Evolutionary conservation across 371 early-diverging fungal genomes (phyloP), one percentile per base, ranked within the genome.

Genomic region (Mucor lusitanicus): DNA sequence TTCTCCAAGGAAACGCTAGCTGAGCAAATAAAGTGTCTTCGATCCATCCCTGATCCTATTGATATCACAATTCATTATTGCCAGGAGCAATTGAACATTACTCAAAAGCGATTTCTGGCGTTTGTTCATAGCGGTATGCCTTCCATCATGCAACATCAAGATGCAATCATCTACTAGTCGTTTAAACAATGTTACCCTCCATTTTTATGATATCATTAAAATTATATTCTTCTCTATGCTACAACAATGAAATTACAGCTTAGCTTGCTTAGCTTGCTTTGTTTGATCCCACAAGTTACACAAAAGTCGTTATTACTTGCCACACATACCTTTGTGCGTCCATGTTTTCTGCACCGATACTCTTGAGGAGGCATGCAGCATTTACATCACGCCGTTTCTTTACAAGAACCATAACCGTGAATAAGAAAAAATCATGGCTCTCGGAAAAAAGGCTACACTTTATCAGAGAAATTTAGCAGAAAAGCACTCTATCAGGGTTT

Each of bases 121-220:
- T 64, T 64, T 64, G 58, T 57, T 44, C 65, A 57, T 33, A 46
- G 32, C 33, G 65, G 58, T 4, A 57, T 64, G 44, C 32, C 44
- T 32, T 64, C 65, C n/a, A 17, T 64, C 15, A 44, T 64, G 15
- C 58, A 57, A 7, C 65, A 64, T 30, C 15, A 13, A 6, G 21
- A 39, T 37, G 4, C 6, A 46, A 21, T 21, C 11, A 46, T 19
- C 8, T 46, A 46, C 19, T 46, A 46, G 21, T 9, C 3, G 33
- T 30, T 37, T 37, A 5, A 40, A 0, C 5, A 40, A n/a, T n/a
- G n/a, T n/a, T n/a, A n/a, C n/a, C n/a, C n/a, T 46, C 15, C 6
- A 42, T 19, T n/a, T n/a, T n/a, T 3, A 46, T 46, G 0, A 46
- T 21, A 46, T 19, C 46, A 46, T 46, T 46, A n/a, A 46, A 46